Conservation (phyloP, 2,329 filamentous ascomycete species). For the Colletotrichum costaricense region DNA sequence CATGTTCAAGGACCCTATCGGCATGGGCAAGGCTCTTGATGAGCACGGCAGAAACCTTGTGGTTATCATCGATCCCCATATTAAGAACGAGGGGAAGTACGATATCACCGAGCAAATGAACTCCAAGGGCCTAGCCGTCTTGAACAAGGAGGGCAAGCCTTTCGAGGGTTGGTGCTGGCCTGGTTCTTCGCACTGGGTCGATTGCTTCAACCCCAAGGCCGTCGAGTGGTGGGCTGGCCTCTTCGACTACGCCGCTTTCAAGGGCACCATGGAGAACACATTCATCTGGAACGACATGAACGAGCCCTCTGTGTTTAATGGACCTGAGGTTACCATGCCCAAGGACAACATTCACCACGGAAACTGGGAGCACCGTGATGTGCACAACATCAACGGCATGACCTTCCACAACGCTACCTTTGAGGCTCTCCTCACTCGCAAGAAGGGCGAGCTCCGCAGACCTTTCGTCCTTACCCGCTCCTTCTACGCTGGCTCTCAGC, state of each 20-base stretch:
- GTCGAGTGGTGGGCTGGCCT: constrained; percentile 91
- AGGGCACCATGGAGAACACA: constrained; percentile 85
- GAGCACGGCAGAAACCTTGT: constrained; percentile 90
- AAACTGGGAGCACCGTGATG: constrained; percentile 95
- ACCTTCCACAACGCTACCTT: constrained; percentile 96
- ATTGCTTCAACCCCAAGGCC: constrained; percentile 93
- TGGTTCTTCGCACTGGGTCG: constrained; percentile 95
- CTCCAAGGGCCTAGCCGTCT: constrained; percentile 83
- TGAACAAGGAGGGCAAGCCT: constrained; percentile 88
- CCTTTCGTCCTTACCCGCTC: constrained; percentile 94
- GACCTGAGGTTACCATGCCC: constrained; percentile 97
- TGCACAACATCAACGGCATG: constrained; percentile 96
- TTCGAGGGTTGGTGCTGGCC: constrained; percentile 99
- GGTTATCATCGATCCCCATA: constrained; percentile 95
- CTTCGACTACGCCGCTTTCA: constrained; percentile 90
- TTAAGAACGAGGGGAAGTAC: constrained; percentile 91
- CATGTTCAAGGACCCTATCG: constrained; percentile 85
- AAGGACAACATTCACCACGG: constrained; percentile 95
- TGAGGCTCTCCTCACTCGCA: constrained; percentile 83
- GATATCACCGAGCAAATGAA: constrained; percentile 82
- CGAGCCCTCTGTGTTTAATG: constrained; percentile 98
- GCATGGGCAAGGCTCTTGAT: constrained; percentile 90
- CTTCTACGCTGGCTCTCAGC: constrained; percentile 92
- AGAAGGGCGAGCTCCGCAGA: constrained; percentile 85
- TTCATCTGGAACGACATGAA: constrained; percentile 99